Evolutionary conservation across 2,329 filamentous ascomycete species (phyloP).

Genomic region (Exophiala mesophila): DNA sequence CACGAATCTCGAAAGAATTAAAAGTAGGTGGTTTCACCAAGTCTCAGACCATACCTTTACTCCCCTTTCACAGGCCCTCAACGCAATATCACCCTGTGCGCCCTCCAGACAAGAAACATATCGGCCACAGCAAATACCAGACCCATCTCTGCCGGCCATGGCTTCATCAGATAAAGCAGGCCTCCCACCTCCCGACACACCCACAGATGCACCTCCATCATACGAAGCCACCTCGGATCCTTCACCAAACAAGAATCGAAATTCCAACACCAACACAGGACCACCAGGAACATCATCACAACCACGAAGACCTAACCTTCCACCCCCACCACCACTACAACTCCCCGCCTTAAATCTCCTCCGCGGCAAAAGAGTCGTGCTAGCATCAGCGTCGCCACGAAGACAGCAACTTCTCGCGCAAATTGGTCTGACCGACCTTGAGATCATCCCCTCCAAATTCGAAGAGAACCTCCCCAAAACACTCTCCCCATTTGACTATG

Average conservation of each 20-base stretch:
- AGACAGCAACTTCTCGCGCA: conserved; percentile 72
- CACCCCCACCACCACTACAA: conserved; percentile 55
- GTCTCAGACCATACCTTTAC: too few relatives aligned
- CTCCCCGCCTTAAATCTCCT: conserved; percentile 75
- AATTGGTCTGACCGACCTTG: conserved; percentile 75
- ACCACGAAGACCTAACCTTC: conserved; percentile 40
- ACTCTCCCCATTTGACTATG: conserved; percentile 83
- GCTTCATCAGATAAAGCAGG: conserved; percentile 7
- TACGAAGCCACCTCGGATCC: conserved; percentile 21
- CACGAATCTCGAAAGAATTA: too few relatives aligned
- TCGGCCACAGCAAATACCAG: neutral
- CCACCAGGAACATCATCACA: conserved; percentile 20
- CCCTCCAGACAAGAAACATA: too few relatives aligned
- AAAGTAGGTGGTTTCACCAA: too few relatives aligned
- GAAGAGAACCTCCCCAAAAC: conserved; percentile 81
- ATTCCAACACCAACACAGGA: conserved; percentile 3
- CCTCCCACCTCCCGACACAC: neutral
- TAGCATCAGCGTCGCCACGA: conserved; percentile 84
- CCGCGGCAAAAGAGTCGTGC: conserved; percentile 73
- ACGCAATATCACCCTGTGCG: too few relatives aligned
- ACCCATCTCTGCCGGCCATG: conserved; percentile 4
- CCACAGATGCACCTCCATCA: conserved; percentile 23
- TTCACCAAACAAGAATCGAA: conserved; percentile 2
- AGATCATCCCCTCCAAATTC: conserved; percentile 76
- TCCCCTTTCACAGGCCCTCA: too few relatives aligned